A percentile compares a stretch with the other conserved stretches of the same genome.
phyloP scores from a whole-genome alignment of 805 yeast genomes.

The Kodamaea leandrae region DNA sequence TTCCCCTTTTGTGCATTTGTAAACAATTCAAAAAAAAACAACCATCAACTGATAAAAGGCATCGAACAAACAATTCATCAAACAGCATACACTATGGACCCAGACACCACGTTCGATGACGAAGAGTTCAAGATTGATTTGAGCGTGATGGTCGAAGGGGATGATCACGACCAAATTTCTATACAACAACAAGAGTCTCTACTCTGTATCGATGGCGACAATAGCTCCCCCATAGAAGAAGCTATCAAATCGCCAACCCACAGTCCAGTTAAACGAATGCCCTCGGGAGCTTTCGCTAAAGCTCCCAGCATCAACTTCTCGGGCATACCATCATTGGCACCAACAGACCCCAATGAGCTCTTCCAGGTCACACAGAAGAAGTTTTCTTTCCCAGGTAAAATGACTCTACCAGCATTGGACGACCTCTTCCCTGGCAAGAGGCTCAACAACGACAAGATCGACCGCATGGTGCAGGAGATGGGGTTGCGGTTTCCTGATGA shows the following conservation, averaged over 20 bases:
- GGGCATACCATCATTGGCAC: not conserved
- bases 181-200: not conserved
- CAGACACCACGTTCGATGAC: constrained; percentile 10
- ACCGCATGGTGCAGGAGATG: constrained; percentile 34
- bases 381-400: not conserved
- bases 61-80: not conserved
- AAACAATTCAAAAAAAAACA: constrained; percentile 7
- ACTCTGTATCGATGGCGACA: not conserved
- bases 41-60: not conserved
- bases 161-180: not conserved
- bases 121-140: constrained; percentile 23
- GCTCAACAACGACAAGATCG: constrained; percentile 36
- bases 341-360: constrained; percentile 17
- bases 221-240: constrained; percentile 3
- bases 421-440: constrained; percentile 17
- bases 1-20: constrained; percentile 8
- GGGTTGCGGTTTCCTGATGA: constrained; percentile 17
- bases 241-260: not conserved
- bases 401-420: constrained; percentile 5
- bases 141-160: constrained; percentile 15
- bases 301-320: not conserved
- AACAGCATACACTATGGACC: constrained; percentile 1
- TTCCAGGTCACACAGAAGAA: constrained; percentile 22
- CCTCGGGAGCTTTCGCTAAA: not conserved
- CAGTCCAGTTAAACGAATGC: not conserved